phyloP scores from a whole-genome alignment of 169 alveolate species.

The Babesia caballi region DNA sequence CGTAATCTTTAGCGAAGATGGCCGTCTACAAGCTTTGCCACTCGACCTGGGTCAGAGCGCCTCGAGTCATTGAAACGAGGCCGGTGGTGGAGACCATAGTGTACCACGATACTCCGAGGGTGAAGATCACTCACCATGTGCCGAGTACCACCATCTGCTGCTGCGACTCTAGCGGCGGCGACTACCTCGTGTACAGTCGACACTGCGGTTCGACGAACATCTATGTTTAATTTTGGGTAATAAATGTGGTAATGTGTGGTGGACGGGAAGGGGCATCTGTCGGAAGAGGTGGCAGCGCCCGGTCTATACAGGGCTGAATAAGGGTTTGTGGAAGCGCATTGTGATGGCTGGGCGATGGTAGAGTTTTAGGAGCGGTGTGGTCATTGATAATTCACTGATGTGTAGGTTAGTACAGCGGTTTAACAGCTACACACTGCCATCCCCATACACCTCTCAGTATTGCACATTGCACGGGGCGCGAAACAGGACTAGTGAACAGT shows the following conservation, averaged over 20 bases:
- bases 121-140: conserved; percentile 15
- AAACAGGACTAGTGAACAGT: no score
- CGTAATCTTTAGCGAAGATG: conserved; percentile 14
- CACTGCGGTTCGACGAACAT: conserved; percentile 39
- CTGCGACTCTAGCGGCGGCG: conserved; percentile 1
- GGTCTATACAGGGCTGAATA: no score
- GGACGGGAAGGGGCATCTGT: not conserved
- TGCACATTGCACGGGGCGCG: not conserved
- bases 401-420: no score
- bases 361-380: no score
- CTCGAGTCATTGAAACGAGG: conserved; percentile 5
- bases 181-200: conserved; percentile 19
- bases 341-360: no score
- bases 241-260: not conserved
- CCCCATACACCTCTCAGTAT: conserved; percentile 6
- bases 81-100: not conserved
- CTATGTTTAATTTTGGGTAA: not conserved
- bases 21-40: conserved; percentile 24
- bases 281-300: no score
- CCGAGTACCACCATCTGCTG: not conserved
- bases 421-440: conserved; percentile 9
- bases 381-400: no score
- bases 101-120: conserved; percentile 27
- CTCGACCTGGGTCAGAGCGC: conserved; percentile 16
- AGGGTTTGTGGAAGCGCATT: no score